Percentiles rank a stretch among this genome's conserved stretches.
These are phyloP conservation scores for Abrus pulchellus DNA, from an alignment of 306 rosid genomes.

Conservation along the genomic window DNA sequence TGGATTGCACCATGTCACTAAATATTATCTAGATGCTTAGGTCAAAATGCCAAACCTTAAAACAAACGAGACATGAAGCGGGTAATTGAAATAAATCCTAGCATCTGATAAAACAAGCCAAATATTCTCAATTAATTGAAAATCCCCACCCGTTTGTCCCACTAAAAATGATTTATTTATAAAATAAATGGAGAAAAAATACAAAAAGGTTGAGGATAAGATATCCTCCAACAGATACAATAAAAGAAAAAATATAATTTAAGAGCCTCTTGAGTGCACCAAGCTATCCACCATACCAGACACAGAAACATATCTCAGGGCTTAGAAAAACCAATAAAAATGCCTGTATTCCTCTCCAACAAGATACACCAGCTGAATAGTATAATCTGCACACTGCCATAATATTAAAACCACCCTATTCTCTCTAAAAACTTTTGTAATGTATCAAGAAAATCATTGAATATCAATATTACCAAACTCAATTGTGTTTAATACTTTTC, in stretches of 20 bases:
- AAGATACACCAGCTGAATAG: neutral
- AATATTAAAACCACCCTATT: neutral
- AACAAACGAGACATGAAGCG: too few species aligned
- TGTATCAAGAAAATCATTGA: neutral
- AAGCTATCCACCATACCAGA: neutral
- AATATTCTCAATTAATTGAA: too few species aligned
- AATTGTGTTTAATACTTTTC: too few species aligned
- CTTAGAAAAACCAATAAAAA: neutral
- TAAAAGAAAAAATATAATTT: neutral
- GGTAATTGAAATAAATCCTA: too few species aligned
- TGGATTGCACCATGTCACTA: too few species aligned
- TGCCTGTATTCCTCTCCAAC: slow-evolving; percentile 9
- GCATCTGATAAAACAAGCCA: too few species aligned
- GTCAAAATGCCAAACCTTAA: too few species aligned
- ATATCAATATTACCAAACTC: too few species aligned
- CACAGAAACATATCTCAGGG: neutral
- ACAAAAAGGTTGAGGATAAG: neutral
- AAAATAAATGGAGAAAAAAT: neutral
- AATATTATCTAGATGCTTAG: too few species aligned
- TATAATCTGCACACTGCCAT: neutral
- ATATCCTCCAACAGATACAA: slow-evolving; percentile 7
- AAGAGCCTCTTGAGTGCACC: neutral
- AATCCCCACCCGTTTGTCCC: neutral
- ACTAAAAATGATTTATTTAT: neutral
- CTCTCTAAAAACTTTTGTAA: neutral